These are phyloP conservation scores for Globisporangium acanthophoron DNA, from an alignment of 352 stramenopile species.

Conservation along the genomic window DNA sequence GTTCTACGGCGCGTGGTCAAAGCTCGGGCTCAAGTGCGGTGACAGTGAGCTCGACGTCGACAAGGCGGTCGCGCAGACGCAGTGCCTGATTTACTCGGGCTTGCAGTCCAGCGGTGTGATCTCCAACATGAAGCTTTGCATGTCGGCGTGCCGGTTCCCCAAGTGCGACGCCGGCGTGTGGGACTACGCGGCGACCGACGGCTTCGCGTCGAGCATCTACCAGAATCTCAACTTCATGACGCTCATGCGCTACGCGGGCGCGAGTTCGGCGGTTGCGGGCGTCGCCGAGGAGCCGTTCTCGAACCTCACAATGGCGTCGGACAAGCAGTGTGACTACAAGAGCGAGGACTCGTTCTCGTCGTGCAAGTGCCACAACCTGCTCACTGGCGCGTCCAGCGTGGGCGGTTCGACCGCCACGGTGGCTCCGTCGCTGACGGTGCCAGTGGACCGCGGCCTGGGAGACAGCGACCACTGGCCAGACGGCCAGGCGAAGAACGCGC, in stretches of 20 bases:
- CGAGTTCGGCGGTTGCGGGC: slow-evolving; percentile 21
- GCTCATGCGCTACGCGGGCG: slow-evolving; percentile 41
- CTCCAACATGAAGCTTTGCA: slow-evolving; percentile 56
- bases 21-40: slow-evolving; percentile 61
- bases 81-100: slow-evolving; percentile 80
- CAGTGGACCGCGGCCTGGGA: slow-evolving; percentile 51
- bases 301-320: slow-evolving; percentile 48
- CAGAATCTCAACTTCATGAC: slow-evolving; percentile 58
- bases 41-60: slow-evolving; percentile 39
- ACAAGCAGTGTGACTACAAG: slow-evolving; percentile 51
- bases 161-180: slow-evolving; percentile 63
- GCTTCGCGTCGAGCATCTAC: slow-evolving; percentile 68
- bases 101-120: slow-evolving; percentile 37
- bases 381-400: slow-evolving; percentile 16
- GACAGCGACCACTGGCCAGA: slow-evolving; percentile 66
- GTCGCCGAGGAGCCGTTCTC: slow-evolving; percentile 36
- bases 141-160: slow-evolving; percentile 80
- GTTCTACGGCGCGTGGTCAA: slow-evolving; percentile 75
- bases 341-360: slow-evolving; percentile 45
- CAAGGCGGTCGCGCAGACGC: slow-evolving; percentile 37
- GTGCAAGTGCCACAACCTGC: slow-evolving; percentile 57
- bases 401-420: slow-evolving; percentile 9
- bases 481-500: slow-evolving; percentile 37
- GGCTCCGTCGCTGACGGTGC: slow-evolving; percentile 25
- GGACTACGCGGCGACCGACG: slow-evolving; percentile 68